Evolutionary conservation across 768 basidiomycete species (phyloP).

Genomic region (Pisolithus marmoratus): DNA sequence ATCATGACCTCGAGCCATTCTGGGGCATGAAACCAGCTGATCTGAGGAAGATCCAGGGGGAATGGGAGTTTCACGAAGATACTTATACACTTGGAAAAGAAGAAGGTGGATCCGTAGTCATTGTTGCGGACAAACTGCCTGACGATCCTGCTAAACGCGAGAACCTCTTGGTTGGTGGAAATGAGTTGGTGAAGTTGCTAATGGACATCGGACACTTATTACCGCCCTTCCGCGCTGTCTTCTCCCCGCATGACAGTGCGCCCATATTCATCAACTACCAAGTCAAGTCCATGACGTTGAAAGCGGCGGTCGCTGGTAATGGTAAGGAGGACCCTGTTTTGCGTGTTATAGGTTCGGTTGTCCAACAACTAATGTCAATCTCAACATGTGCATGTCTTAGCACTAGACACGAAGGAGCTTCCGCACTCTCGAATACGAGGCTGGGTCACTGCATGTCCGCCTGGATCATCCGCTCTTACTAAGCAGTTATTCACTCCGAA

Average conservation of each 20-base stretch:
- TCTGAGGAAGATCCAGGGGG: conserved; percentile 22
- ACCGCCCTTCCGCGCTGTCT: conserved; percentile 41
- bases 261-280: conserved; percentile 32
- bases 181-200: conserved; percentile 37
- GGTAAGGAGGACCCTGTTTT: conserved; percentile 19
- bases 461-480: conserved; percentile 30
- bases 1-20: conserved; percentile 37
- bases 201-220: conserved; percentile 34
- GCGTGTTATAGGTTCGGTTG: neutral
- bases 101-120: conserved; percentile 2
- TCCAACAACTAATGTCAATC: neutral
- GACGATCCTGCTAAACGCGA: neutral
- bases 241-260: conserved; percentile 41
- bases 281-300: conserved; percentile 24
- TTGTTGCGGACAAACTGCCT: conserved; percentile 14
- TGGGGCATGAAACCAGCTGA: conserved; percentile 35
- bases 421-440: conserved; percentile 13
- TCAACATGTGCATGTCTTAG: neutral
- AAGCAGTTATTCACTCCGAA: conserved; percentile 9
- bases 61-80: conserved; percentile 27
- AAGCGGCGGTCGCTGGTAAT: conserved; percentile 27
- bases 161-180: conserved; percentile 14
- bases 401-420: neutral
- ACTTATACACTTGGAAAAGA: conserved; percentile 33
- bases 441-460: conserved; percentile 37